Percentiles rank a stretch among this genome's conserved stretches.
These are phyloP conservation scores for Paecilomyces sp. DNA, from an alignment of 2,329 filamentous ascomycete species.

Conservation along the genomic window DNA sequence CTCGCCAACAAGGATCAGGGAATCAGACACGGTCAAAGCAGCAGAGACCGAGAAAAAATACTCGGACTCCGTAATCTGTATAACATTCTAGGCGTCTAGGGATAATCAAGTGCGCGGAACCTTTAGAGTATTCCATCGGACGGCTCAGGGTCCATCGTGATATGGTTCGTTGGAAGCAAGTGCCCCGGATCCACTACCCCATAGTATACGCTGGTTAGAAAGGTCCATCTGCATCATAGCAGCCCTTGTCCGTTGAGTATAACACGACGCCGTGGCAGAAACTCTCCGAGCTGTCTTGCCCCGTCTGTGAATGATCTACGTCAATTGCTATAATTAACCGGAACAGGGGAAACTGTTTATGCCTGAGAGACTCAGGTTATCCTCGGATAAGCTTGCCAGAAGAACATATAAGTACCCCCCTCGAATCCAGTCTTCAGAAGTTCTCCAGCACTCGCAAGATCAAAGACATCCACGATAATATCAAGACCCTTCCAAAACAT, in stretches of 20 bases:
- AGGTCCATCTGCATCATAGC: neutral
- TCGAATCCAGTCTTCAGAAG: neutral
- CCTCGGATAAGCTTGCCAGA: neutral
- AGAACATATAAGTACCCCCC: neutral
- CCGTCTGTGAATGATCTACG: neutral
- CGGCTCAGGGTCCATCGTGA: neutral
- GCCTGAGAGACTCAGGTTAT: neutral
- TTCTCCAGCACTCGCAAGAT: neutral
- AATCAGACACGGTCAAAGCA: neutral
- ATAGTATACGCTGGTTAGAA: neutral
- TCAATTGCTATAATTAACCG: neutral
- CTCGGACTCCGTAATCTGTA: neutral
- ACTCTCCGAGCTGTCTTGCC: neutral
- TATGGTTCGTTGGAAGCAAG: neutral
- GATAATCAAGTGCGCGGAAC: neutral
- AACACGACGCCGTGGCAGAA: neutral
- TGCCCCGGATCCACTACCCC: neutral
- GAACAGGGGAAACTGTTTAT: neutral
- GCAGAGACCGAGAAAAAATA: neutral
- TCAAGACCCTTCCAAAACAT: too few relatives aligned
- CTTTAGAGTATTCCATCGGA: neutral
- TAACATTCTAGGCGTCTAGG: neutral
- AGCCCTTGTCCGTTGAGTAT: neutral
- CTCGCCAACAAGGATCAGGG: neutral
- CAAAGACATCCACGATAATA: neutral